Evolutionary conservation across 192 early-diverging fungal species (phyloP), one percentile per base, ranked within the genome.

Genomic region (Entophlyctis luteolus): DNA sequence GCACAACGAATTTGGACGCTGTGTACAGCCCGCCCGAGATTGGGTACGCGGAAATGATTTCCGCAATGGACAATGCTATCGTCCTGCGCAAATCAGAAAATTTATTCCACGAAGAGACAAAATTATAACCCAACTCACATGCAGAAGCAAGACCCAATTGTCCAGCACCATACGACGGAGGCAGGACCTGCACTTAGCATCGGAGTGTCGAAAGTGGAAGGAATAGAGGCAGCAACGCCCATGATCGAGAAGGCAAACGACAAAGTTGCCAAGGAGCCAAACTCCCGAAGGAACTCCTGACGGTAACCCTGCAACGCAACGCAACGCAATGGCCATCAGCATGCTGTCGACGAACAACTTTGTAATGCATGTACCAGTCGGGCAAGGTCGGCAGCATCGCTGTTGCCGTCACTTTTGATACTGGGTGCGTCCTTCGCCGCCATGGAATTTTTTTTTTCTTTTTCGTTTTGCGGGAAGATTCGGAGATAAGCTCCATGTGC

Each of bases 241-340:
- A 63, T 63, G 60, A 63, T 63, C 16, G 60, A 63, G 47, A 63
- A 63, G 6, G 60, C 60, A 49, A 63, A 63, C 23, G 60, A 63
- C n/a, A 63, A 48, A 2, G 60, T 63, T 1, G 60, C 6, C 6
- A 63, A 34, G 22, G 60, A 63, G 16, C 60, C 60, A 31, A 63
- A 63, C 60, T 63, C 60, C 6, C 60, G n/a, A 6, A 63, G 46
- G 34, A 63, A 63, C 47, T 63, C 60, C 31, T 63, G 60, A 8
- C 25, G 28, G 60, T 63, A 63, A 14, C 60, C 60, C 60, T 63
- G 2, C 25, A 22, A 25, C 16, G 50, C 50, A n/a, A n/a, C n/a
- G n/a, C n/a, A n/a, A n/a, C n/a, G n/a, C n/a, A n/a, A n/a, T n/a
- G n/a, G n/a, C n/a, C n/a, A n/a, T n/a, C n/a, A n/a, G n/a, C n/a